Base-by-base conservation (phyloP, 2,329 filamentous ascomycete genomes). In the Neophaeococcomyces mojaviensis region DNA sequence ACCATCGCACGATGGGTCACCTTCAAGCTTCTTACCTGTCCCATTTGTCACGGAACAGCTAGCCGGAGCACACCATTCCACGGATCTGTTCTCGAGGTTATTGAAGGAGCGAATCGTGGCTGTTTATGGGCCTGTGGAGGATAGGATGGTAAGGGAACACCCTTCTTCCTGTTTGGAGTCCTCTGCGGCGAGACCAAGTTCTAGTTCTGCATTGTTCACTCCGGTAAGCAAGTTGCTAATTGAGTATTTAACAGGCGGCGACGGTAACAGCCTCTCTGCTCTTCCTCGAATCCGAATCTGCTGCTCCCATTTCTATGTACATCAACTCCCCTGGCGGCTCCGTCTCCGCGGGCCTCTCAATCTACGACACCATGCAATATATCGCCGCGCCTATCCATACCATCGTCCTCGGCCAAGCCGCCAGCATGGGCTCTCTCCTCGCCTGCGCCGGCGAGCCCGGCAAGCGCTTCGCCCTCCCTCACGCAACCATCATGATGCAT, bases 341-440 rank as follows among this genome's bases (percentile, higher is more conserved):
- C 34, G 89, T 98, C 33, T 90, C 85, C 51, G 90, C 92, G 1
- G 79, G 78, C 76, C 60, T 83, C 49, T 89, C 92, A 20, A 97
- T 98, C 60, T 98, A 98, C 74, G 92, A 98, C 64, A 98, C 92
- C 10, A 97, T 98, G 90, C 82, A 84, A 57, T 98, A 98, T 66
- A 97, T 98, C 62, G 82, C 84, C 50, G 86, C 86, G 2, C 88
- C 90, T 1, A 88, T 98, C 0, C 90, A 85, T 35, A 98, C 92
- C 0, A 92, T 98, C 24, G 97, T 92, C 61, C 79, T 98, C 35
- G 92, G 92, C 6, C 87, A 94, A 59, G 92, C 94, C 0, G 90
- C 92, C 1, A 92, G 85, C 2, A 98, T 98, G 92, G 92, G 89
- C 4, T 88, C 84, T 1, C 74, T 98, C 19, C 73, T 98, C 1